Conservation (phyloP, 352 stramenopile genomes). For the Phytophthora hibernalis region DNA sequence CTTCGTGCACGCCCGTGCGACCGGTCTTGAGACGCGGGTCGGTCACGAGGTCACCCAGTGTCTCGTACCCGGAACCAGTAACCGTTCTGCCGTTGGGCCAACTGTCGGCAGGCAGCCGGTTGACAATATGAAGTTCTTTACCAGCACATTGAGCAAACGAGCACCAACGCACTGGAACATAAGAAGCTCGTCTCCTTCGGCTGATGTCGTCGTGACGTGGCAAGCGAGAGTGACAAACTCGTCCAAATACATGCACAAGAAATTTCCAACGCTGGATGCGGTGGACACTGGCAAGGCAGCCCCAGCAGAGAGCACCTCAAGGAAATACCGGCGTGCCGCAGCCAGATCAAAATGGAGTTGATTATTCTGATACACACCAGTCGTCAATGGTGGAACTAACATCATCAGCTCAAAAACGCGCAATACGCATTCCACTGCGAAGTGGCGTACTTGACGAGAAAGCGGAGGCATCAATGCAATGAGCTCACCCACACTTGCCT, state of each 20-base stretch:
- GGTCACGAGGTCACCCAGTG: slow-evolving; percentile 53
- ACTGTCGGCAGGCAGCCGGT: too few relatives aligned
- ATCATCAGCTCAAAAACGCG: slow-evolving; percentile 74
- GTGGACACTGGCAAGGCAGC: slow-evolving; percentile 15
- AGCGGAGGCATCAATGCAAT: slow-evolving; percentile 70
- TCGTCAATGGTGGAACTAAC: slow-evolving; percentile 25
- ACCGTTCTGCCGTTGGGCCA: too few relatives aligned
- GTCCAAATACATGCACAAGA: slow-evolving; percentile 88
- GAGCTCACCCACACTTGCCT: slow-evolving; percentile 64
- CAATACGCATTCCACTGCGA: slow-evolving; percentile 82
- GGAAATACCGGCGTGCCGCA: slow-evolving; percentile 53
- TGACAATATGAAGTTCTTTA: too few relatives aligned
- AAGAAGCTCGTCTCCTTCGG: slow-evolving; percentile 74
- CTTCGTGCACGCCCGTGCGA: slow-evolving; percentile 36
- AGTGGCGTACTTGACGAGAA: slow-evolving; percentile 78
- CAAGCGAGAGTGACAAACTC: slow-evolving; percentile 89
- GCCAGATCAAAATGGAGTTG: slow-evolving; percentile 79
- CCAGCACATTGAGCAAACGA: slow-evolving; percentile 69
- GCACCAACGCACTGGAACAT: slow-evolving; percentile 82
- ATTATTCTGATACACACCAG: slow-evolving; percentile 24
- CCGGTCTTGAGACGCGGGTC: slow-evolving; percentile 62
- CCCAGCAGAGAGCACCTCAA: slow-evolving; percentile 42
- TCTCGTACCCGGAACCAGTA: slow-evolving; percentile 59
- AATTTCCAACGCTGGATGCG: slow-evolving; percentile 51
- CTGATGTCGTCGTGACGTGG: slow-evolving; percentile 74